Base-by-base conservation (phyloP, 2,329 filamentous ascomycete species). In the Arthrinium phaeospermum region DNA sequence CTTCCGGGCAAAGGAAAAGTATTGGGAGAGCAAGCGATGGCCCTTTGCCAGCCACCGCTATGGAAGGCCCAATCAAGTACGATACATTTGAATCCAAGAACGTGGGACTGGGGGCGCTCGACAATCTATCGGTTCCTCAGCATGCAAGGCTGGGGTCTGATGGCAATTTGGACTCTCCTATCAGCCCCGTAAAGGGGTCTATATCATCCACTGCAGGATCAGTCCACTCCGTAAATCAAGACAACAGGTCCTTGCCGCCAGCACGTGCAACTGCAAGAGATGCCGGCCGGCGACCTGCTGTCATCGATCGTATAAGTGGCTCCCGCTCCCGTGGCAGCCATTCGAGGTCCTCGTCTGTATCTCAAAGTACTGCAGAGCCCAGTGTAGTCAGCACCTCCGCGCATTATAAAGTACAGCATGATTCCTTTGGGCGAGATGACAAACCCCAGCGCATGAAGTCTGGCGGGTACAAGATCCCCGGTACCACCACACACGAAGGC, bases 281-380 rank as follows among this genome's bases (percentile, higher is more conserved):
- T 10, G 76, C 82, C 49, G 78, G 83, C 74, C 80, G 86, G 79
- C 81, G 85, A 22, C 83, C 90, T 1, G 84, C 85, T 2, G 85
- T 90, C 5, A 89, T 90, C 71, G 85, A 89, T 75, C 86, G 86
- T n/a, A 88, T 90, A 67, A 87, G 83, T 73, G 83, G 83, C 12
- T 83, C 86, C 12, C 83, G 83, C 44, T 83, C 83, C 34, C 82
- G 85, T 2, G 83, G 80, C 8, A 81, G 81, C 10, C 84, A 82
- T 19, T 91, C 90, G 16, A 85, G 89, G 73, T 88, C 89, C 8
- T 91, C 90, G 1, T 91, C 90, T 0, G 81, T 88, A 70, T 90
- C 91, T 67, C 86, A 86, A 34, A 86, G 87, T 69, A 88, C 85
- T 19, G 86, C 88, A 22, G 89, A 90, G 79, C 83, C 89, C 8